Evolutionary conservation across 2,329 filamentous ascomycete species (phyloP).

Genomic region (Colletotrichum abscissum): DNA sequence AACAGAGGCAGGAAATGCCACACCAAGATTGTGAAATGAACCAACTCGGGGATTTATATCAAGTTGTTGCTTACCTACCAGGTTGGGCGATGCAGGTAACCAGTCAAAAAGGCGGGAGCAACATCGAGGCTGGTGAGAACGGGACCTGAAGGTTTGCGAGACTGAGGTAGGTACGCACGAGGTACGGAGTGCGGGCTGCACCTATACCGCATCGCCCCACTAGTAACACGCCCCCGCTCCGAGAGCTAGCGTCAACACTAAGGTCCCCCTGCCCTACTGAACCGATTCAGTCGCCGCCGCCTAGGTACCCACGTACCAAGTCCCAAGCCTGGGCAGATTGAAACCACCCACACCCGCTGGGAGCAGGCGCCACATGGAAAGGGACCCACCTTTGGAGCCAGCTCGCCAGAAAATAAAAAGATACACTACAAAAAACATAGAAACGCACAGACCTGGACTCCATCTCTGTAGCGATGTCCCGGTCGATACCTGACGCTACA

Average conservation of each 20-base stretch:
- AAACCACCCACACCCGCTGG: constrained; percentile 25
- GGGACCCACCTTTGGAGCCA: constrained; percentile 14
- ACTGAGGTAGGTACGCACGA: neutral
- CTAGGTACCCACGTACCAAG: constrained; percentile 3
- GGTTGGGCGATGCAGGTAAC: neutral
- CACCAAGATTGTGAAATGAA: neutral
- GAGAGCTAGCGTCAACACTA: constrained; percentile 9
- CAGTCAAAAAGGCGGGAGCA: neutral
- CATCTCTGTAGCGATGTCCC: constrained; percentile 3
- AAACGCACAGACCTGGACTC: constrained; percentile 27
- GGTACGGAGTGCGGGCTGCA: constrained; percentile 2
- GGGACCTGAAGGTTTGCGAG: neutral
- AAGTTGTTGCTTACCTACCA: neutral
- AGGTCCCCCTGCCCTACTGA: constrained; percentile 4
- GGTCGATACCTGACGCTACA: constrained; percentile 17
- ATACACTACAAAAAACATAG: neutral
- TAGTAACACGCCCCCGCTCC: constrained; percentile 9
- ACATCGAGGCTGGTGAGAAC: neutral
- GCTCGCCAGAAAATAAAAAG: neutral
- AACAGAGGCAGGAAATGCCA: neutral
- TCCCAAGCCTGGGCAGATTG: constrained; percentile 13
- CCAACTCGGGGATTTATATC: neutral
- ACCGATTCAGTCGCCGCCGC: constrained; percentile 26
- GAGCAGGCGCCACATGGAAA: constrained; percentile 31
- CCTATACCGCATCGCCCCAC: neutral